phyloP scores from a whole-genome alignment of 371 early-diverging fungal genomes.

The Lichtheimia ramosa region DNA sequence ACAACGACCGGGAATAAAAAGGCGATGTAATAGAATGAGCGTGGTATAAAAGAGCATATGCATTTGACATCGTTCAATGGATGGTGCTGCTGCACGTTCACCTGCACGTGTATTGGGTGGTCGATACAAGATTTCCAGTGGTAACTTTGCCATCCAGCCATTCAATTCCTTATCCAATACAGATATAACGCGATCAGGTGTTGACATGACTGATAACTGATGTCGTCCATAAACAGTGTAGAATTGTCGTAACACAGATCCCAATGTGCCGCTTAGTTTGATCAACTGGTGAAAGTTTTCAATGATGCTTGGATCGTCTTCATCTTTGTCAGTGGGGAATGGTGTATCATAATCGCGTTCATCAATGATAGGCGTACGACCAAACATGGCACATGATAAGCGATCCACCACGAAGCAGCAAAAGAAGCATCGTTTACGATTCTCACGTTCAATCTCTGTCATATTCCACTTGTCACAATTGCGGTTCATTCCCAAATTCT shows the following conservation, averaged over 20 bases:
- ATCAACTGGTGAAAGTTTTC: constrained; percentile 43
- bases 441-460: constrained; percentile 49
- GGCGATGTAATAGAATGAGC: constrained; percentile 74
- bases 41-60: constrained; percentile 78
- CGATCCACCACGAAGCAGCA: constrained; percentile 64
- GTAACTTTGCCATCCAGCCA: constrained; percentile 52
- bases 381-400: constrained; percentile 51
- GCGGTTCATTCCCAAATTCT: constrained; percentile 60
- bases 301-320: constrained; percentile 42
- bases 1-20: constrained; percentile 51
- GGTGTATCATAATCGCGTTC: constrained; percentile 52
- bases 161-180: constrained; percentile 46
- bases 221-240: constrained; percentile 45
- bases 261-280: constrained; percentile 43
- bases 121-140: constrained; percentile 37
- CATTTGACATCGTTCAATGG: constrained; percentile 47
- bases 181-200: constrained; percentile 40
- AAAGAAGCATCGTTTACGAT: constrained; percentile 62
- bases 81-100: constrained; percentile 32
- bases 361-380: constrained; percentile 48
- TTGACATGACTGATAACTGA: constrained; percentile 30
- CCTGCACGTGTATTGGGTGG: constrained; percentile 39
- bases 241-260: constrained; percentile 42
- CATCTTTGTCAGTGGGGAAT: constrained; percentile 40
- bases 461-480: constrained; percentile 56